Base-by-base conservation (phyloP, 2,329 filamentous ascomycete genomes). In the Corynespora cassiicola region DNA sequence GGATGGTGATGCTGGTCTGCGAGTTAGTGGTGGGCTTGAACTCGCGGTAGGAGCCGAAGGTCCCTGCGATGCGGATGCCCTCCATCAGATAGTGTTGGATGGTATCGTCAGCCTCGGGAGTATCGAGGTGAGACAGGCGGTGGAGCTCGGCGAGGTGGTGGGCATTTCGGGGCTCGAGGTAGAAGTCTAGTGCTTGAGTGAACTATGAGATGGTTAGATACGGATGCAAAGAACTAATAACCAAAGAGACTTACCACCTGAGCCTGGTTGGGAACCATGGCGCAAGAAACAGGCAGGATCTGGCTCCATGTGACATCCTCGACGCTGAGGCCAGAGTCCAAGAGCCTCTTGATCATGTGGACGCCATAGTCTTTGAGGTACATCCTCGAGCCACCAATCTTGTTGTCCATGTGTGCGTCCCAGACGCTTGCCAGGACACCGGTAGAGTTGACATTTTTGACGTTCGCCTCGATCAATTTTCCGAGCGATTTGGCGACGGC, bases 231-330 rank as follows among this genome's bases (percentile, higher is more conserved):
- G 9, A 14, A 14, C 8, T 25, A n/a, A 17, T 23, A 11, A 20
- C 17, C 7, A 10, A 31, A 14, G 6, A 31, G 6, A 16, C 34
- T 19, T 67, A 83, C 79, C 54, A 86, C 74, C 56, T 87, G 81
- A 2, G 80, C 83, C 61, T 90, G 85, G 54, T 82, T 87, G 1
- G 87, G 83, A 6, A 88, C 82, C 64, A 86, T 79, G 2, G 84
- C 80, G 4, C 77, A 78, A 1, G 83, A 81, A 0, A 83, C 83
- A 0, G 87, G 87, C 31, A 90, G 56, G 24, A 90, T 77, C 58
- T 88, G 84, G 16, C 78, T 78, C 80, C 83, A 88, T 0, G 86
- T 82, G 45, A 90, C 82, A 33, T 90, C 84, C 16, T 82, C 75
- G 3, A 76, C 71, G 35, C 74, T 80, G 41, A 88, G 63, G 0